Evolutionary conservation across 345 rosid genomes (phyloP), one percentile per base, ranked within the genome.

Genomic region (Hevea brasiliensis): DNA sequence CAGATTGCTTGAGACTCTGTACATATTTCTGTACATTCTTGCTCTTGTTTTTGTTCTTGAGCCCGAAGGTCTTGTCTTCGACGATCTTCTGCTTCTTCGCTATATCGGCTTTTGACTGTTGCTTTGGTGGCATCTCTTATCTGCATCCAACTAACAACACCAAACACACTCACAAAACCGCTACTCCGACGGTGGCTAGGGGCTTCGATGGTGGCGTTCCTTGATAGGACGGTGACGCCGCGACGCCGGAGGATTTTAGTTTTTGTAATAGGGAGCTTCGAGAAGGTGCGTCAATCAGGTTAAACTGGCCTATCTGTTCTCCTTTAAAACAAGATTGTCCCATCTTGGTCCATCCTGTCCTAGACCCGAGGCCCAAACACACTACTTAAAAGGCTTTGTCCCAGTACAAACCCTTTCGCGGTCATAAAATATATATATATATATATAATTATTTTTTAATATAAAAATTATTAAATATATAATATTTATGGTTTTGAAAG

Each of bases 21-120:
- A 94, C 96, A 61, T 94, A 94, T 75, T 94, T 92, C 76, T 94
- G 98, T 67, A 94, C 98, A 76, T 86, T 94, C 80, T 94, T 94
- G 78, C 96, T 92, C 89, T 92, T 94, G 81, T 90, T 94, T 82
- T 94, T 94, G 83, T 94, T 92, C 79, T 94, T 94, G 78, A 92
- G 81, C 1, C 98, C 98, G 72, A 94, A 94, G 1, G 97, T 94
- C 82, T 89, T 94, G 87, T 92, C 98, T 81, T 94, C 98, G 29
- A 92, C 94, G 71, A 89, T 58, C 83, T 94, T 94, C 83, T 92
- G 97, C 87, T 94, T 94, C 86, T 90, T 92, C 75, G 97, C 91
- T 74, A 94, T 54, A 81, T 94, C 97, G 48, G 88, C 84, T 81
- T 94, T 92, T 24, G 97, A 81, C 81, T 82, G 87, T 80, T 89